phyloP scores from a whole-genome alignment of 2,329 filamentous ascomycete genomes.

The Fusarium sp. region DNA sequence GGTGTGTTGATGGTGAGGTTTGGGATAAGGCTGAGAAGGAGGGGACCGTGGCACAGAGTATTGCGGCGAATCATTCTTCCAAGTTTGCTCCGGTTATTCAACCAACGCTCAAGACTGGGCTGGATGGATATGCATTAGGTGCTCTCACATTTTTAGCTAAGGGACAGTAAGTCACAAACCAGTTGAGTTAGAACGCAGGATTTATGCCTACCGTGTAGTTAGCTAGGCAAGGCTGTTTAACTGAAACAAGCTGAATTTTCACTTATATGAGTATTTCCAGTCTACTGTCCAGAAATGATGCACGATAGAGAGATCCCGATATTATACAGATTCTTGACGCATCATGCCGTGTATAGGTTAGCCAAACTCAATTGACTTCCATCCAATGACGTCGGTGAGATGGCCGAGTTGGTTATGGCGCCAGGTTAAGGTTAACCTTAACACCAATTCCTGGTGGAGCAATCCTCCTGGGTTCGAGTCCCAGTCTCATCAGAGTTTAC shows the following conservation, averaged over 20 bases:
- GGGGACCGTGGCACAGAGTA: conserved; percentile 21
- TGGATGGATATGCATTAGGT: conserved; percentile 1
- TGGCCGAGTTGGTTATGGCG: conserved; percentile 50
- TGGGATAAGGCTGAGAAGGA: conserved; percentile 30
- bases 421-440: conserved; percentile 48
- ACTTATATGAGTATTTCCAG: rapidly evolving
- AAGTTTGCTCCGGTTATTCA: conserved; percentile 39
- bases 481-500: conserved; percentile 43
- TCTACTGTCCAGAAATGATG: neutral
- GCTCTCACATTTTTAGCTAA: conserved; percentile 4
- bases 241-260: neutral
- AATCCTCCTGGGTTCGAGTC: conserved; percentile 50
- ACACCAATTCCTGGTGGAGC: conserved; percentile 45
- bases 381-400: conserved; percentile 41
- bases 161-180: neutral
- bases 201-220: neutral
- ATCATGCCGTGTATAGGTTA: neutral
- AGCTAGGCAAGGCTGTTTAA: rapidly evolving
- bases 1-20: conserved; percentile 9
- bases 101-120: conserved; percentile 34
- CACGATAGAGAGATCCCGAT: rapidly evolving
- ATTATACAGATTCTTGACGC: too few species aligned
- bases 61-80: conserved; percentile 40
- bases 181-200: neutral
- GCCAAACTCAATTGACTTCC: rapidly evolving